Conservation (phyloP, 2,329 filamentous ascomycete species). For the Acrocalymma vagum region DNA sequence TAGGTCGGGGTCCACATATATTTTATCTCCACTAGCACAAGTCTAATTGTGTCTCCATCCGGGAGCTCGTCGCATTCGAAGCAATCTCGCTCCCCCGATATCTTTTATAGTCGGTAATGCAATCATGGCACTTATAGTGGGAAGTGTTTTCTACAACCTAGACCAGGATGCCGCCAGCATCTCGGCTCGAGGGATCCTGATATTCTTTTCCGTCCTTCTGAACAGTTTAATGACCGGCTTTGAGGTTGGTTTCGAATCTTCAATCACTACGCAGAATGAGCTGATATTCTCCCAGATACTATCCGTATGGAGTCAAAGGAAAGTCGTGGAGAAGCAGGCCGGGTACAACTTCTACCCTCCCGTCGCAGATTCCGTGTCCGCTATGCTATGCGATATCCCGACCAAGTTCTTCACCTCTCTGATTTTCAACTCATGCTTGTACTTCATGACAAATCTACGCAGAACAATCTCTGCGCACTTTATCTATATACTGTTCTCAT, state of each 20-base stretch:
- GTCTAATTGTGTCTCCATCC: conserved; percentile 78
- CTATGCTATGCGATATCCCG: conserved; percentile 81
- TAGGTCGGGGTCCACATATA: conserved; percentile 38
- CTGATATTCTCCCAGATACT: conserved; percentile 59
- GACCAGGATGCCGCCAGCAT: conserved; percentile 69
- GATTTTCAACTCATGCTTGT: conserved; percentile 77
- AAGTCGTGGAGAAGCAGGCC: conserved; percentile 86
- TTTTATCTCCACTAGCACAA: conserved; percentile 74
- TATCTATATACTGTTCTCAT: conserved; percentile 77
- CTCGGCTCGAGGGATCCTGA: conserved; percentile 75
- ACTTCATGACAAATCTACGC: conserved; percentile 82
- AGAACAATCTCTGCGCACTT: conserved; percentile 77
- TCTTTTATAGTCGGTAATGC: conserved; percentile 69
- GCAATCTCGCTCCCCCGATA: conserved; percentile 74
- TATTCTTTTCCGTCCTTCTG: conserved; percentile 85
- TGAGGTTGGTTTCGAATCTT: conserved; percentile 63
- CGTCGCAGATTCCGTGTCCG: conserved; percentile 79
- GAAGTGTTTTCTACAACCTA: conserved; percentile 81
- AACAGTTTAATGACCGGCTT: conserved; percentile 80
- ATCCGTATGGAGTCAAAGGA: conserved; percentile 82
- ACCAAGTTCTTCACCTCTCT: conserved; percentile 75
- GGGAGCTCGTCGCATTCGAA: conserved; percentile 75
- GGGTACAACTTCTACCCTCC: conserved; percentile 88
- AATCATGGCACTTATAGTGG: conserved; percentile 76
- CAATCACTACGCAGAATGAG: conserved; percentile 2